A percentile compares a stretch with the other conserved stretches of the same genome.
These are phyloP conservation scores for Trichoderma sp. DNA, from an alignment of 2,329 filamentous ascomycete species.

Conservation along the genomic window DNA sequence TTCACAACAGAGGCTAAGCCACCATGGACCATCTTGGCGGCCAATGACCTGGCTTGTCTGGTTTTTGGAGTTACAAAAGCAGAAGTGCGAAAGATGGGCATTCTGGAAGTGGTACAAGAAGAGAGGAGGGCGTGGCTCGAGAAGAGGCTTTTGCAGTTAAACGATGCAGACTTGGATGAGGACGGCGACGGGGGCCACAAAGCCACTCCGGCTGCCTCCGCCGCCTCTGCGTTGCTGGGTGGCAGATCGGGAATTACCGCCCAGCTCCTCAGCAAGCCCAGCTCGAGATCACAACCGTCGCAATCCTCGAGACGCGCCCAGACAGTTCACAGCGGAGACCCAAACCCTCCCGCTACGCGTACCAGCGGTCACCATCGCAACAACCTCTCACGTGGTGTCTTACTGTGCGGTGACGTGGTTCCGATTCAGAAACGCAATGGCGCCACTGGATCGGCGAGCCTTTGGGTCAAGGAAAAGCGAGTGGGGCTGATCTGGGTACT, in stretches of 20 bases:
- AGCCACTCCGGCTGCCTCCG: conserved; percentile 45
- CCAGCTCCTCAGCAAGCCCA: conserved; percentile 82
- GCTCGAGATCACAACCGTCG: conserved; percentile 59
- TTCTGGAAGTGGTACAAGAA: conserved; percentile 90
- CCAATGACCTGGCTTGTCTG: conserved; percentile 93
- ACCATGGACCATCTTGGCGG: conserved; percentile 94
- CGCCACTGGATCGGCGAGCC: conserved; percentile 84
- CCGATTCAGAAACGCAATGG: conserved; percentile 97
- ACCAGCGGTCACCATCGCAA: conserved; percentile 65
- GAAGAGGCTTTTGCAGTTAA: conserved; percentile 70
- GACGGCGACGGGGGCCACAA: conserved; percentile 41
- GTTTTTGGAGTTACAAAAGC: conserved; percentile 99
- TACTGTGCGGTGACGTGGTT: conserved; percentile 96
- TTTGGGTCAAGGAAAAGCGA: conserved; percentile 98
- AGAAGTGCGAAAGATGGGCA: conserved; percentile 92
- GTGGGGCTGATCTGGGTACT: conserved; percentile 95
- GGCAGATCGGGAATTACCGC: conserved; percentile 80
- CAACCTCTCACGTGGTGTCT: conserved; percentile 81
- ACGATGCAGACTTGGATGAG: conserved; percentile 42
- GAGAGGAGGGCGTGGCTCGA: conserved; percentile 90
- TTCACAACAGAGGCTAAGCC: conserved; percentile 92
- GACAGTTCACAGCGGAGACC: conserved; percentile 62
- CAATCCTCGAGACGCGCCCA: conserved; percentile 62
- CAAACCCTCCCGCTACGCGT: conserved; percentile 58
- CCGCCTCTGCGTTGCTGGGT: conserved; percentile 63